Conservation (phyloP, 106 monocot genomes). For the Amphibolis antarctica region DNA sequence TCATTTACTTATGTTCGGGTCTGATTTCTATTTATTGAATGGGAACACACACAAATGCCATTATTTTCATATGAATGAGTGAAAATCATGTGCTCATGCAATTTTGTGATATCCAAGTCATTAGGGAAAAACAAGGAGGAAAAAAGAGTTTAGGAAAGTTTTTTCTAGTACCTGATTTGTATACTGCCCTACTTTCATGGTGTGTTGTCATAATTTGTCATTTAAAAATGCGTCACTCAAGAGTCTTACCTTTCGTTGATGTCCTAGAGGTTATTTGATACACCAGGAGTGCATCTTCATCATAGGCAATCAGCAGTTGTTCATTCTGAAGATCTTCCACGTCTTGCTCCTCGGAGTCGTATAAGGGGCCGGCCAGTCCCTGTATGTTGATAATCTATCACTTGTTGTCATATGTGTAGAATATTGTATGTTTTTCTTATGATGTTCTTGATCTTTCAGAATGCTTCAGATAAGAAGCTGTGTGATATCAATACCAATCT, state of each 20-base stretch:
- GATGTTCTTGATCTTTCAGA: conserved; percentile 23
- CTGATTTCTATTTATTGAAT: no score
- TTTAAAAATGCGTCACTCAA: no score
- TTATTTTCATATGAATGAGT: no score
- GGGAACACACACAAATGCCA: no score
- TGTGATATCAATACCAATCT: conserved; percentile 14
- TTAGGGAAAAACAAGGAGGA: no score
- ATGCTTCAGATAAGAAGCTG: conserved; percentile 4
- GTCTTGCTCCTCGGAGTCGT: conserved; percentile 86
- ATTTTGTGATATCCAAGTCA: no score
- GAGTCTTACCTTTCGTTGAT: no score
- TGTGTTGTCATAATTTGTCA: neutral
- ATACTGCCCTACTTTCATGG: no score
- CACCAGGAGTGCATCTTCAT: conserved; percentile 95
- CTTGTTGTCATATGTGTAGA: neutral
- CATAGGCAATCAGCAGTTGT: conserved; percentile 92
- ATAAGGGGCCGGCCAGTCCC: conserved; percentile 53
- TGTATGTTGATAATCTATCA: conserved; percentile 32
- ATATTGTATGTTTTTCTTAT: conserved; percentile 5
- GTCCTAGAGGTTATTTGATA: conserved; percentile 75
- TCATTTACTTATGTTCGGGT: no score
- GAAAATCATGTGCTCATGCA: no score
- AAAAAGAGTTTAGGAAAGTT: no score
- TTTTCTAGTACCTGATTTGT: no score
- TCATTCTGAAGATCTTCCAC: conserved; percentile 79